A percentile compares a stretch with the other conserved stretches of the same genome.
Evolutionary conservation across 2,329 filamentous ascomycete genomes (phyloP).

Genomic region (Celoporthe dispersa): DNA sequence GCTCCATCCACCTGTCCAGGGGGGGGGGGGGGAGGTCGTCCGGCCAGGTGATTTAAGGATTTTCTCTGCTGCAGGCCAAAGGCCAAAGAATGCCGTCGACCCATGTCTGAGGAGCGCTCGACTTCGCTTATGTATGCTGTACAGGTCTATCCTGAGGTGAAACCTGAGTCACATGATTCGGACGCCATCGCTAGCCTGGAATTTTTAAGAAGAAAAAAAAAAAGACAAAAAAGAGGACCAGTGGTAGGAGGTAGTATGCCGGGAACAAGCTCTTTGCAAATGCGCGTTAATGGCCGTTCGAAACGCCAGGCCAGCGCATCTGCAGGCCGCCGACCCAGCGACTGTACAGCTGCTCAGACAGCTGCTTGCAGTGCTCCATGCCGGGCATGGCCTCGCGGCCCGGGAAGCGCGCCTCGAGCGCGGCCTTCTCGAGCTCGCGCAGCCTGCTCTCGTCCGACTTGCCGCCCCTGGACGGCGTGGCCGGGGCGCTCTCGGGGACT

Average conservation of each 20-base stretch:
- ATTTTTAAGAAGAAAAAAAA: slow-evolving; percentile 1
- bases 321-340: slow-evolving; percentile 87
- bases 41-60: not conserved
- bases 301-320: slow-evolving; percentile 64
- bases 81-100: not conserved
- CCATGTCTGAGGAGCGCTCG: not conserved
- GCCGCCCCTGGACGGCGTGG: slow-evolving; percentile 33
- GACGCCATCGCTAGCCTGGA: not conserved
- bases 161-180: not conserved
- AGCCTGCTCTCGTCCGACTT: slow-evolving; percentile 37
- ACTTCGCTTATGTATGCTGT: not conserved
- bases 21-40: too few species aligned
- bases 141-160: not conserved
- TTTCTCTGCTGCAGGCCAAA: not conserved
- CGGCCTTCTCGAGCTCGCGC: slow-evolving; percentile 52
- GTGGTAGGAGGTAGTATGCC: too few species aligned
- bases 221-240: not conserved
- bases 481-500: slow-evolving; percentile 35
- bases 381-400: slow-evolving; percentile 64
- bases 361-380: slow-evolving; percentile 89
- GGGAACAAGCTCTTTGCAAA: not conserved
- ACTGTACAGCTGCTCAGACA: slow-evolving; percentile 88
- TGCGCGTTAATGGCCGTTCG: slow-evolving; percentile 32
- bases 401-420: slow-evolving; percentile 58
- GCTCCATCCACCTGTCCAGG: not conserved